Evolutionary conservation across 73 alveolate genomes (phyloP), one percentile per base, ranked within the genome.

Genomic region (Urostyla sp.): DNA sequence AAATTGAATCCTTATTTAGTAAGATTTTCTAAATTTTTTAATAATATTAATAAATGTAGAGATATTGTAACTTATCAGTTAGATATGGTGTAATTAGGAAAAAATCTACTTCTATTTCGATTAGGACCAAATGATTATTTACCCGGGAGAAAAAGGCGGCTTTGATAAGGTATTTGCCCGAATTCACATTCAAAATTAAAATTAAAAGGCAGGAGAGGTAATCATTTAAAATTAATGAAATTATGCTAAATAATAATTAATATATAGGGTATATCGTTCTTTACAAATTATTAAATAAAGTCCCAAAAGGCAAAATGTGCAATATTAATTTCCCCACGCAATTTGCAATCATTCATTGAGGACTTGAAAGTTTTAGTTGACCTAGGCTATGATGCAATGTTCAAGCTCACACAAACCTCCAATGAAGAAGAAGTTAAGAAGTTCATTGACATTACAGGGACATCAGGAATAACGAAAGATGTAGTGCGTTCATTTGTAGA

Each of bases 271-370:
- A 15, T 10, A 24, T 44, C 37, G 18, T 80, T 80, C 90, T 37
- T 80, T 28, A 13, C 38, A 15, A 23, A 67, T 18, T 80, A 80
- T 74, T 34, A 20, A 21, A 59, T 69, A 28, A 69, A 63, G 59
- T 67, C 84, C n/a, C 72, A 80, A 26, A 66, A 80, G 53, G 90
- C 63, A 23, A 61, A 66, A 46, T 49, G 38, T 32, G 90, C 90
- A n/a, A 67, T 80, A 15, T 46, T 80, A 66, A 32, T 80, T 4
- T 49, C 45, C 10, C 77, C 80, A 4, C 35, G 6, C 1, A 24
- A 40, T 26, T 30, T 80, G 15, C 50, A 45, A 26, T 15, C 2
- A 0, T 67, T 80, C 18, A 51, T 80, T 0, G 84, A 63, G 7
- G 30, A 54, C 50, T 31, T 80, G 23, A 80, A 80, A 50, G 77